Evolutionary conservation across 768 basidiomycete genomes (phyloP).

Genomic region (Russula virescens): DNA sequence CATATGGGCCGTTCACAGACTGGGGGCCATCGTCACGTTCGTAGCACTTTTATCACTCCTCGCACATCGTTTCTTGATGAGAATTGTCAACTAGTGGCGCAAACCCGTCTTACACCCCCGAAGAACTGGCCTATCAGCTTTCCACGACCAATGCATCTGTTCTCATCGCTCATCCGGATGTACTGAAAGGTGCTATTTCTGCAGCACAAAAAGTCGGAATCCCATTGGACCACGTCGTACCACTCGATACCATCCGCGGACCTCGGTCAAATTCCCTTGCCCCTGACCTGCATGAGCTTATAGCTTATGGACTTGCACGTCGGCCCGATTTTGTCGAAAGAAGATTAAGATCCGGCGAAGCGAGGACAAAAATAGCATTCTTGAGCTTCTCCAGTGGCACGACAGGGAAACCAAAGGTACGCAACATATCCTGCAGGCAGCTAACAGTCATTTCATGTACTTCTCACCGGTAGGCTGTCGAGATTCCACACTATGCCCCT

Average conservation of each 20-base stretch:
- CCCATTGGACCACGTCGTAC: slow-evolving; percentile 29
- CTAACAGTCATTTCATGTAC: slow-evolving; percentile 29
- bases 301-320: slow-evolving; percentile 37
- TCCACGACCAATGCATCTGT: slow-evolving; percentile 21
- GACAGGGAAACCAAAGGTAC: slow-evolving; percentile 46
- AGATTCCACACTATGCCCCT: slow-evolving; percentile 55
- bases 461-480: slow-evolving; percentile 45
- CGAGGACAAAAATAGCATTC: slow-evolving; percentile 56
- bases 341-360: slow-evolving; percentile 50
- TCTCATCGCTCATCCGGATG: slow-evolving; percentile 31
- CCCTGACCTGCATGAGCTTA: slow-evolving; percentile 42
- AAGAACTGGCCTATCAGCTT: slow-evolving; percentile 57
- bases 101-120: slow-evolving; percentile 53
- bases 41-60: background rate
- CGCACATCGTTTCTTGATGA: background rate
- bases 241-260: slow-evolving; percentile 24
- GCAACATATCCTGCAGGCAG: slow-evolving; percentile 25
- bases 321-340: slow-evolving; percentile 41
- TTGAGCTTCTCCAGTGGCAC: slow-evolving; percentile 73
- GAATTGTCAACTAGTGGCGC: slow-evolving; percentile 39
- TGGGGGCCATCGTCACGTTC: slow-evolving; percentile 28
- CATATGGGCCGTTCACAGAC: slow-evolving; percentile 26
- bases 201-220: slow-evolving; percentile 32
- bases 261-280: background rate
- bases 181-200: slow-evolving; percentile 27